Conservation (phyloP, 306 rosid species). For the Gastrolobium bilobum region DNA sequence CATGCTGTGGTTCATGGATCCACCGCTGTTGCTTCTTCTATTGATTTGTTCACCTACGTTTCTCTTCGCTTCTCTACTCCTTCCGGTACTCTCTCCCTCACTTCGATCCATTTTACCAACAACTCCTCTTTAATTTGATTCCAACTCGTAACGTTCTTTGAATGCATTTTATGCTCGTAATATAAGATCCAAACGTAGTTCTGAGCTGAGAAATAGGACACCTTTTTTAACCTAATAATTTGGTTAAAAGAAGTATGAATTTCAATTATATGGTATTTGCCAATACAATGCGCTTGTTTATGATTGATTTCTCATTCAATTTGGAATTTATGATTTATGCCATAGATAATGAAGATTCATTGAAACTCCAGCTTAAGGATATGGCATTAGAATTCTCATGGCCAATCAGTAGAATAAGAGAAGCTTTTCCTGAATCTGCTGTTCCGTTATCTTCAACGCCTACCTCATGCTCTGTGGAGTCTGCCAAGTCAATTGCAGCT, state of each 20-base stretch:
- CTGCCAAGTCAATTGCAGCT: slow-evolving; percentile 64
- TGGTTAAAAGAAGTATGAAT: not conserved
- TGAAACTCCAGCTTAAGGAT: slow-evolving; percentile 79
- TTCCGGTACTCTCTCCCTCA: slow-evolving; percentile 56
- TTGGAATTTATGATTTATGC: slow-evolving; percentile 15
- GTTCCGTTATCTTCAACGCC: slow-evolving; percentile 59
- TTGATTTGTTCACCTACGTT: slow-evolving; percentile 76
- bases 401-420: slow-evolving; percentile 71
- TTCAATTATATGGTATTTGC: not conserved
- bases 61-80: slow-evolving; percentile 78
- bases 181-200: too few species aligned
- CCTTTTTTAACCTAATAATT: too few species aligned
- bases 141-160: too few species aligned
- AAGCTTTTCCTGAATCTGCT: slow-evolving; percentile 58
- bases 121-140: too few species aligned
- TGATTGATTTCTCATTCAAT: slow-evolving; percentile 30
- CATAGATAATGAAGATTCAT: slow-evolving; percentile 65
- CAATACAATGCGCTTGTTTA: not conserved
- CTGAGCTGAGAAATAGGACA: not conserved
- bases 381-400: slow-evolving; percentile 81
- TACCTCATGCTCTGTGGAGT: slow-evolving; percentile 69
- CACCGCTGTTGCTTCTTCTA: slow-evolving; percentile 92
- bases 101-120: not conserved
- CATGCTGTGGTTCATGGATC: slow-evolving; percentile 99
- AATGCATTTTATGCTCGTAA: too few species aligned